phyloP scores from a whole-genome alignment of 164 flowering plant genomes.

The Macadamia tetraphylla region DNA sequence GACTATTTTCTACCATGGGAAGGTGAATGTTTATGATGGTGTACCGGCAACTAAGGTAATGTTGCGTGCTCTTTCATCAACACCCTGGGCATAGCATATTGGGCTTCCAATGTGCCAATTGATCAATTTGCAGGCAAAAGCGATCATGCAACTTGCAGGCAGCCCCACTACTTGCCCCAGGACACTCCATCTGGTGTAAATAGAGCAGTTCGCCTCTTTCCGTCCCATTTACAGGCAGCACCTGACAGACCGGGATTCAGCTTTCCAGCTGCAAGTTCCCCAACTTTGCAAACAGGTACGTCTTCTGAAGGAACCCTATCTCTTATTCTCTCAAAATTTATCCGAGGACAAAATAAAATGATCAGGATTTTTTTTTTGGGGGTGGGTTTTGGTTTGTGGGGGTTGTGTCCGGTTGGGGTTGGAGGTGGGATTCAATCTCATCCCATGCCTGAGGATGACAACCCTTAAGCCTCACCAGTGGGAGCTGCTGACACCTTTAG shows the following conservation, averaged over 20 bases:
- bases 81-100: conserved; percentile 16
- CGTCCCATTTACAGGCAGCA: conserved; percentile 17
- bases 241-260: conserved; percentile 16
- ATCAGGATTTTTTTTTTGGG: too few species aligned
- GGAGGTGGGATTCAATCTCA: too few species aligned
- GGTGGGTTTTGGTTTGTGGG: too few species aligned
- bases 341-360: too few species aligned
- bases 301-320: not conserved
- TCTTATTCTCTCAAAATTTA: not conserved
- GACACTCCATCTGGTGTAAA: too few species aligned
- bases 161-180: too few species aligned
- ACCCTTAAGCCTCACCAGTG: not conserved
- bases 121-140: conserved; percentile 12
- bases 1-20: conserved; percentile 81
- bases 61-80: conserved; percentile 13
- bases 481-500: not conserved
- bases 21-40: conserved; percentile 78
- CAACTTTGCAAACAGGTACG: conserved; percentile 31
- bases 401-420: too few species aligned
- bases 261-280: conserved; percentile 16
- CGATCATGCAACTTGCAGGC: not conserved
- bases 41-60: conserved; percentile 64
- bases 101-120: conserved; percentile 12
- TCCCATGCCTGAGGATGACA: too few species aligned
- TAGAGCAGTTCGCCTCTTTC: not conserved